phyloP scores from a whole-genome alignment of 176 grass and related monocot genomes.

The Oryza meyeriana region DNA sequence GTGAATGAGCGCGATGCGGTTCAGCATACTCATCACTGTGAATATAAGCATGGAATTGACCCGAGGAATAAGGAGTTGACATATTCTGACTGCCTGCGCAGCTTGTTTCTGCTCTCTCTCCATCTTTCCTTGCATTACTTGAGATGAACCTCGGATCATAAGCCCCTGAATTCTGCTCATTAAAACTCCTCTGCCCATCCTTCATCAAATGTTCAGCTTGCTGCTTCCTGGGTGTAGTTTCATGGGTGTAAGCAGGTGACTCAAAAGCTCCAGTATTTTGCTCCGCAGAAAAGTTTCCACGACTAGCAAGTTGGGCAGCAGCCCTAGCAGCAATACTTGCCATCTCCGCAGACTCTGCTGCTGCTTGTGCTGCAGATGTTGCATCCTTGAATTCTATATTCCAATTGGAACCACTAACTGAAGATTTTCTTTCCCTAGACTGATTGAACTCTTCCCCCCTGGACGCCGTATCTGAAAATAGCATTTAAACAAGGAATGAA shows the following conservation, averaged over 20 bases:
- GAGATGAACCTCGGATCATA: constrained; percentile 34
- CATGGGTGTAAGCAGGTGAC: constrained; percentile 23
- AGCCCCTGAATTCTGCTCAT: constrained; percentile 16
- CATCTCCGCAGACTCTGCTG: constrained; percentile 85
- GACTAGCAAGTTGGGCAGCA: constrained; percentile 89
- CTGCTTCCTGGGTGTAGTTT: constrained; percentile 36
- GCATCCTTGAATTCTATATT: constrained; percentile 90
- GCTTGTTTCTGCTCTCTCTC: constrained; percentile 31
- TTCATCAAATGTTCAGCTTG: constrained; percentile 3
- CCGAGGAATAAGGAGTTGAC: constrained; percentile 8
- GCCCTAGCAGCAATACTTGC: constrained; percentile 91
- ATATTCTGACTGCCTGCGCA: constrained; percentile 24
- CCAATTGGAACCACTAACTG: constrained; percentile 47
- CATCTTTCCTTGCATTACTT: constrained; percentile 22
- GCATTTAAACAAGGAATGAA: not conserved
- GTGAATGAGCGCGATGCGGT: constrained; percentile 25
- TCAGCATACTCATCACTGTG: constrained; percentile 20
- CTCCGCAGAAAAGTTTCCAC: constrained; percentile 53
- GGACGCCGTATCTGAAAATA: constrained; percentile 30
- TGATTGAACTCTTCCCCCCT: constrained; percentile 38
- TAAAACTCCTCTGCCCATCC: constrained; percentile 29
- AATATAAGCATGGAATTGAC: constrained; percentile 27
- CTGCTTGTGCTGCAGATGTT: constrained; percentile 85
- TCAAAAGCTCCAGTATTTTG: constrained; percentile 38
- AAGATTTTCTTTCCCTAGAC: constrained; percentile 50